phyloP scores from a whole-genome alignment of 331 rosid genomes.

The Cydonia oblonga region DNA sequence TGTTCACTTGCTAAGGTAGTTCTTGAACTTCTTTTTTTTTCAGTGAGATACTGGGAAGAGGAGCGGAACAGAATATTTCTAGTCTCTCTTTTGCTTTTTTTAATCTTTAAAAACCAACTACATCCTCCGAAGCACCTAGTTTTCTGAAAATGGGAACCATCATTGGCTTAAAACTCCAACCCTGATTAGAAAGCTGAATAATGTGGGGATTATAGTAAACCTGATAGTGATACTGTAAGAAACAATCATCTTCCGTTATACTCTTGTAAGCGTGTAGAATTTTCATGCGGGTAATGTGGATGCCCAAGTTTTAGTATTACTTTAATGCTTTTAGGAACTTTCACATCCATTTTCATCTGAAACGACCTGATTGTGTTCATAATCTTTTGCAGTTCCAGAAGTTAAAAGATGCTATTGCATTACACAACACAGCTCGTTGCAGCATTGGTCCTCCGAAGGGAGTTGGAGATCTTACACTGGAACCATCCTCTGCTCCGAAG shows the following conservation, averaged over 20 bases:
- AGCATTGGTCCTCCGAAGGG: conserved; percentile 75
- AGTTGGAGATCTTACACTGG: conserved; percentile 43
- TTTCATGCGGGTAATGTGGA: background rate
- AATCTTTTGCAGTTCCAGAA: conserved; percentile 59
- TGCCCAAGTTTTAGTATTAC: background rate
- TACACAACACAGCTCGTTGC: conserved; percentile 77
- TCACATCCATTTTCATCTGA: background rate
- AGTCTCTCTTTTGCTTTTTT: background rate
- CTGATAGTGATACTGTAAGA: background rate
- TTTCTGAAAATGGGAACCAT: background rate
- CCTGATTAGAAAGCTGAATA: background rate
- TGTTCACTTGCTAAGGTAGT: conserved; percentile 60
- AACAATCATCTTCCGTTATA: background rate
- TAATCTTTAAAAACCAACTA: background rate
- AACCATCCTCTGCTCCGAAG: conserved; percentile 35
- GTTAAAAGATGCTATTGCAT: conserved; percentile 65
- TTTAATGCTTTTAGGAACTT: background rate
- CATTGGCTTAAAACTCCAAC: background rate
- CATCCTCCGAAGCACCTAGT: background rate
- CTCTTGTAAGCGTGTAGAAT: background rate
- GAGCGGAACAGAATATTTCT: background rate
- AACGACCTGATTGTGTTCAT: conserved; percentile 11
- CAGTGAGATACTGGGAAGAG: background rate
- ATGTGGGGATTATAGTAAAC: background rate
- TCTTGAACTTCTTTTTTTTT: background rate